These are phyloP conservation scores for Pythium pyrilobum DNA, from an alignment of 352 stramenopile genomes.

Conservation along the genomic window DNA sequence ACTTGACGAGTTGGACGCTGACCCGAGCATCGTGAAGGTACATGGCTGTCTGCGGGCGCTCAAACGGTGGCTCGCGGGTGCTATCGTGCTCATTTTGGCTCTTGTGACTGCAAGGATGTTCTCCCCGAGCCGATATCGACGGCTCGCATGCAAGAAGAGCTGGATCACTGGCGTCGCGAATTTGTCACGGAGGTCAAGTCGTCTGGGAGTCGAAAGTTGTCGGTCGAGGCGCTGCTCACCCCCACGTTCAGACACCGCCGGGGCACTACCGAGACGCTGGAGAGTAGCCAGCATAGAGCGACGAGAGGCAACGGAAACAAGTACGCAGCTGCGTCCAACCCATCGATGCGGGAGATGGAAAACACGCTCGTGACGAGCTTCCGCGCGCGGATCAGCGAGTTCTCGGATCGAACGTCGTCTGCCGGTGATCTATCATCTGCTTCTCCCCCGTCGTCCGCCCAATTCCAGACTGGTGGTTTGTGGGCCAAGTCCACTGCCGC, in stretches of 20 bases:
- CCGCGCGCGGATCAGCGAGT: conserved; percentile 16
- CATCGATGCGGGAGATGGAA: conserved; percentile 10
- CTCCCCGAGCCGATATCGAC: conserved; percentile 20
- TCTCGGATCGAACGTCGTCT: conserved; percentile 15
- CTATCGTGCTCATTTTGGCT: background rate
- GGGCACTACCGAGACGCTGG: too few relatives aligned
- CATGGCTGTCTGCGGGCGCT: background rate
- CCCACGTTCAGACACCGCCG: background rate
- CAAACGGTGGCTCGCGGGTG: background rate
- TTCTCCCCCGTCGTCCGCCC: conserved; percentile 6
- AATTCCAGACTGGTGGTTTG: background rate
- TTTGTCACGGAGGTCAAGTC: conserved; percentile 19
- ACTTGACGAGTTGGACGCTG: conserved; percentile 50
- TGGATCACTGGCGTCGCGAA: conserved; percentile 17
- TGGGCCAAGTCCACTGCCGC: conserved; percentile 12
- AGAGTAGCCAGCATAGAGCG: too few relatives aligned
- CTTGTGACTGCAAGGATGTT: conserved; percentile 7
- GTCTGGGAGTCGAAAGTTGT: background rate
- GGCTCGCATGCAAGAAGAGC: conserved; percentile 18
- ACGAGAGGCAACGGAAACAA: conserved; percentile 1
- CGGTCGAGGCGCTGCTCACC: conserved; percentile 6
- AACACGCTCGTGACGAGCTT: conserved; percentile 24
- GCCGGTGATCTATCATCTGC: background rate
- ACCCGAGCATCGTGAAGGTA: conserved; percentile 27
- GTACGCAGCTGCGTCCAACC: background rate